phyloP scores from a whole-genome alignment of 148 eudicot species.

The Limonium bicolor region DNA sequence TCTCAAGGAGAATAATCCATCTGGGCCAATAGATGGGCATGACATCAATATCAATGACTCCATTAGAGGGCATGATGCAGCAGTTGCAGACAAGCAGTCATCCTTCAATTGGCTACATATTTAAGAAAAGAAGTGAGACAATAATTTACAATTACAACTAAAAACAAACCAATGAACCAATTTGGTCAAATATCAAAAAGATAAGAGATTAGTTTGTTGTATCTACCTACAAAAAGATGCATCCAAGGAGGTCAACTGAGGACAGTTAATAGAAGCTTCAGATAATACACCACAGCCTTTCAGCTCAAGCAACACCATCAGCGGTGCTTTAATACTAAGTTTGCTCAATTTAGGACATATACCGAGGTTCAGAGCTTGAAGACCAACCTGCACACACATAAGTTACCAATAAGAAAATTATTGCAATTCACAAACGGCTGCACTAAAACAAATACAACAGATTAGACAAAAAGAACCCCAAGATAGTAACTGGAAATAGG shows the following conservation, averaged over 20 bases:
- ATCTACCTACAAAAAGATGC: slow-evolving; percentile 93
- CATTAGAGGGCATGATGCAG: slow-evolving; percentile 64
- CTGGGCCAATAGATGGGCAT: slow-evolving; percentile 81
- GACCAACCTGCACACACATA: slow-evolving; percentile 59
- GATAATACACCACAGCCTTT: slow-evolving; percentile 96
- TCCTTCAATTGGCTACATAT: slow-evolving; percentile 75
- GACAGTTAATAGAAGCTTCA: slow-evolving; percentile 72
- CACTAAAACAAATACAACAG: background rate
- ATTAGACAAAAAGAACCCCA: background rate
- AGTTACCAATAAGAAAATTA: background rate
- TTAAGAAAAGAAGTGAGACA: too few relatives aligned
- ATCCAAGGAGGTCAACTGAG: slow-evolving; percentile 74
- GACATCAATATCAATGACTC: slow-evolving; percentile 88
- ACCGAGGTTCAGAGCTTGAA: slow-evolving; percentile 77
- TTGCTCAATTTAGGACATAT: slow-evolving; percentile 77
- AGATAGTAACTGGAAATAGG: too few relatives aligned
- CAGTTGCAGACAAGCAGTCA: slow-evolving; percentile 76
- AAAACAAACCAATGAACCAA: too few relatives aligned
- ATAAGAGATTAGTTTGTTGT: background rate
- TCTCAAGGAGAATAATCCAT: slow-evolving; percentile 55
- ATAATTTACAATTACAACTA: too few relatives aligned
- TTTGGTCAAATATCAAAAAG: too few relatives aligned
- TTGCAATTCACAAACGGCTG: too few relatives aligned
- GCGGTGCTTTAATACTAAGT: slow-evolving; percentile 63
- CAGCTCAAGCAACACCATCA: slow-evolving; percentile 76